Base-by-base conservation (phyloP, 495 filamentous ascomycete species). In the Penicillium riverlandense region DNA sequence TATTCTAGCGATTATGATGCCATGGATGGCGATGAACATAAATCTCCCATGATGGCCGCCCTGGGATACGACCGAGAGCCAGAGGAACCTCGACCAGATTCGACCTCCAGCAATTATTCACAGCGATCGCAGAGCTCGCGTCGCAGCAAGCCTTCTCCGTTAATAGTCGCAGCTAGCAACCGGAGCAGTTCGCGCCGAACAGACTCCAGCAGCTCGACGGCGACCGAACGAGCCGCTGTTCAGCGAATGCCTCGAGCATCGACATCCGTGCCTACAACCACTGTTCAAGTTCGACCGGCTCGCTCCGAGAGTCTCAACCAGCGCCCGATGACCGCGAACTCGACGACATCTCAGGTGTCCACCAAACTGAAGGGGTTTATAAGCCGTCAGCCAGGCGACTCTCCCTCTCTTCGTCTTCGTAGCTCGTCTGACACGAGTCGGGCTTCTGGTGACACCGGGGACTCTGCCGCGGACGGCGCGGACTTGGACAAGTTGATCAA, bases 401-500 rank as follows among this genome's bases (percentile, higher is more conserved):
- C 66, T 51, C 47, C 55, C 38, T 62, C 72, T 29, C 47, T 58
- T 37, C 71, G 61, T 49, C 55, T 66, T 30, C 69, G 62, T 42
- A 71, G 55, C 48, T 78, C 67, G 43, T 77, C 66, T 31, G 78
- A 75, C 46, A 73, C 62, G 29, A 76, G 57, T 44, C 56, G 58
- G 39, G 59, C 59, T 44, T 60, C 62, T 44, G 42, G 59, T 44
- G 52, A 55, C 36, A 66, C 61, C 38, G 51, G 64, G 44, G 64
- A 71, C 13, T 69, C 63, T 27, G 44, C 54, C 16, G 71, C 70
- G 34, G 75, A 74, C 42, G 71, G 65, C 40, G 67, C 68, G 13
- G 69, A 71, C 38, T 90, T 98, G 62, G 92, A 98, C 54, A 78
- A 90, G 50, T 72, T 96, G 31, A 92, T 98, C 45, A 82, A 85